phyloP scores from a whole-genome alignment of 2,329 filamentous ascomycete genomes.

The Dactylellina parvicollis region DNA sequence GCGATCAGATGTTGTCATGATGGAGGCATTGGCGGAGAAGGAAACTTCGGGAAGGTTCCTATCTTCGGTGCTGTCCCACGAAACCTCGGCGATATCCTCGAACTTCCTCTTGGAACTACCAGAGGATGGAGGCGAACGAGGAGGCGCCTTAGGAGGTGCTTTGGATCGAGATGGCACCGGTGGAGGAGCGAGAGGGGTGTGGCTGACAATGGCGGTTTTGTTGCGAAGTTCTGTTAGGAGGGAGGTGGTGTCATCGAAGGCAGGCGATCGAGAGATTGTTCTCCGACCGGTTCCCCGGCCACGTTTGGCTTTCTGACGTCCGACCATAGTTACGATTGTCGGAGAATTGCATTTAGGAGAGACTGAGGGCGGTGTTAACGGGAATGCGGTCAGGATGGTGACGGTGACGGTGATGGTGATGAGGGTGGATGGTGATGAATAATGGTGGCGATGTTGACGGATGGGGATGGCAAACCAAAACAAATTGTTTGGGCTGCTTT shows the following conservation, averaged over 20 bases:
- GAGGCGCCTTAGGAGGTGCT: constrained; percentile 4
- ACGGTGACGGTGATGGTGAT: constrained; percentile 3
- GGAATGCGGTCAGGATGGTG: background rate
- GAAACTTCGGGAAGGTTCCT: constrained; percentile 26
- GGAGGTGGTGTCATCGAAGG: constrained; percentile 22
- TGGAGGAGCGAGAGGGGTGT: constrained; percentile 34
- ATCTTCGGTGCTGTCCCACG: constrained; percentile 26
- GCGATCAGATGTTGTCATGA: constrained; percentile 40
- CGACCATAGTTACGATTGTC: constrained; percentile 31
- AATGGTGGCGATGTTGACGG: constrained; percentile 17
- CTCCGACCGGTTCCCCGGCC: constrained; percentile 30
- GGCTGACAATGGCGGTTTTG: background rate
- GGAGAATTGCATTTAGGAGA: constrained; percentile 20
- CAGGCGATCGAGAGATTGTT: constrained; percentile 36
- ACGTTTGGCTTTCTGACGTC: constrained; percentile 39
- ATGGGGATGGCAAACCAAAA: constrained; percentile 49
- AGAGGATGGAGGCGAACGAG: constrained; percentile 24
- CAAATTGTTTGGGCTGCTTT: constrained; percentile 25
- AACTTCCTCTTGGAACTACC: constrained; percentile 40
- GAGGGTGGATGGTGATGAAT: background rate
- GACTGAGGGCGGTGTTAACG: background rate
- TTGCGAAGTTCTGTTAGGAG: background rate
- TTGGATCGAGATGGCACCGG: constrained; percentile 1
- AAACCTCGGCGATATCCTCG: constrained; percentile 41
- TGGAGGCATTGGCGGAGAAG: constrained; percentile 46